Evolutionary conservation across 768 basidiomycete species (phyloP), one percentile per base, ranked within the genome.

Genomic region (Macrolepiota fuliginosa): DNA sequence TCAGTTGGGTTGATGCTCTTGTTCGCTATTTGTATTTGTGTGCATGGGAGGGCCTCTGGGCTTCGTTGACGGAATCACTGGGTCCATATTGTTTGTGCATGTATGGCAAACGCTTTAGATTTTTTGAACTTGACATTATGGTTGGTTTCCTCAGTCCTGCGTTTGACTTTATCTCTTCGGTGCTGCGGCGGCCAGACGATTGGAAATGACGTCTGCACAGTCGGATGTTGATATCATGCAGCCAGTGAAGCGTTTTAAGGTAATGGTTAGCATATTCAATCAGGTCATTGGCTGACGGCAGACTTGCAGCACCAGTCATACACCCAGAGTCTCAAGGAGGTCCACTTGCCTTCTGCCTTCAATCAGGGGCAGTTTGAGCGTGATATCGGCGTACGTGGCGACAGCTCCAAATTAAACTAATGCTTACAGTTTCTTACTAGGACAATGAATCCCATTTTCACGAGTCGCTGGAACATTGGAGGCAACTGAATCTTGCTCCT

Each of bases 381-480:
- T 59, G 88, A 90, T 40, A 79, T 91, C 56, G 76, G 75, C 25
- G 90, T 81, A 62, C 42, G 76, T 79, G 59, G 42, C 6, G 17
- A n/a, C 61, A 45, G 46, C 4, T 49, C 61, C n/a, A 15, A 25
- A 27, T 6, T 13, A 24, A 2, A 4, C 2, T 4, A 4, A 11
- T 32, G 40, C n/a, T 56, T 39, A 59, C 39, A n/a, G 36, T 36
- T 10, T 17, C 35, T 39, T 65, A 17, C 2, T 58, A 92, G 90
- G 90, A 94, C 64, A 83, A 85, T 68, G 85, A 87, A 60, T 92
- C 90, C 0, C 88, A 92, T 69, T 94, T 96, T 67, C 85, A 88
- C 57, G 79, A 84, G 65, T 82, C 89, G 2, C 76, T 96, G 35
- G 78, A 84, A 27, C 85, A 91, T 68, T 92, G 90, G 88, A 77